Evolutionary conservation across 257 asterid genomes (phyloP), one percentile per base, ranked within the genome.

Genomic region (Craterostigma plantagineum): DNA sequence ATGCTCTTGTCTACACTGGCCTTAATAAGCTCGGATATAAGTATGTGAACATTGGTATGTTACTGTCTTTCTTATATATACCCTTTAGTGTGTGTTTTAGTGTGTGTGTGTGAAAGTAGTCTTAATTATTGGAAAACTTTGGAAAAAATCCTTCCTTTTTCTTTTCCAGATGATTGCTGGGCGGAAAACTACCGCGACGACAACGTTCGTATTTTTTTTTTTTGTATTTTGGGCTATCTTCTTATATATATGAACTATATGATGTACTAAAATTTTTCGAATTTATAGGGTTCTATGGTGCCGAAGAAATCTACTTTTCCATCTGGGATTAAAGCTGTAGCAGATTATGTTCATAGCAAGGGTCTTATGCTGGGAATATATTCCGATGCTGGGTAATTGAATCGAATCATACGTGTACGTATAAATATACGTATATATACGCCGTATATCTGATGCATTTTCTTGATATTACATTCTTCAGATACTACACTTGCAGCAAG

Each of bases 351-450:
- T 35, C 95, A 87, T 49, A 61, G 75, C 72, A 87, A 71, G 71
- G 93, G 95, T 13, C 94, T 87, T 40, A 81, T 69, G 78, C 53
- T 81, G 41, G 97, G 95, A 58, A 81, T 87, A 48, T 87, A 87
- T 73, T 71, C 93, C 0, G 94, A 82, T 61, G 93, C 97, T 23
- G 97, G 97, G 93, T 86, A 75, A 23, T 23, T 6, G 30, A 23
- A 23, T 23, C 2, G 6, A 23, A 23, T 23, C 30, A 23, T 23
- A 23, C 30, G 4, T 23, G 6, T 23, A 23, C 6, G 30, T 23
- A 23, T 23, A 23, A 2, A 23, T 23, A 23, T n/a, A n/a, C 6
- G 6, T 23, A 23, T 23, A 23, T 23, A 23, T 23, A 23, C n/a
- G n/a, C n/a, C n/a, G n/a, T 23, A 23, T 23, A 23, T 23, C 30